Percentiles rank a stretch among this genome's conserved stretches.
These are phyloP conservation scores for Panellus pusillus DNA, from an alignment of 768 basidiomycete genomes.

Conservation along the genomic window DNA sequence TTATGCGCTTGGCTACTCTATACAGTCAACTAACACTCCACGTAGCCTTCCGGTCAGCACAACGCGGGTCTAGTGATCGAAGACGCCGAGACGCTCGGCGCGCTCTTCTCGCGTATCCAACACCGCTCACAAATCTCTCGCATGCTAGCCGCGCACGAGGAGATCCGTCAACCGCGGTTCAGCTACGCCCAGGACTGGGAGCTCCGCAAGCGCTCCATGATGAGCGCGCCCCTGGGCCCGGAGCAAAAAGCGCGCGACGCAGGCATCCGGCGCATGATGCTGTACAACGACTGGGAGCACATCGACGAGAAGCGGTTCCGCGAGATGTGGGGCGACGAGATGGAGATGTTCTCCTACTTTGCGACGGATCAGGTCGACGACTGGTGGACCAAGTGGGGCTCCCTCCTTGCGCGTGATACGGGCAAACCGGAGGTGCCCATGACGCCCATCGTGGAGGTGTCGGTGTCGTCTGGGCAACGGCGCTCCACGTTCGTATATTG, in stretches of 20 bases:
- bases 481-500: conserved; percentile 10
- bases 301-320: conserved; percentile 48
- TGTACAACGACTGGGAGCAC: conserved; percentile 34
- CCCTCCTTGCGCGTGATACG: conserved; percentile 28
- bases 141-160: conserved; percentile 56
- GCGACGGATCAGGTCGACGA: conserved; percentile 59
- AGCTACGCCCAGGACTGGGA: conserved; percentile 47
- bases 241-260: conserved; percentile 46
- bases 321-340: conserved; percentile 53
- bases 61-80: conserved; percentile 54
- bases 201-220: conserved; percentile 42
- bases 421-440: conserved; percentile 13
- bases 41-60: conserved; percentile 56
- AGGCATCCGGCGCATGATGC: conserved; percentile 36
- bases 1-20: not conserved
- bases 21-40: not conserved
- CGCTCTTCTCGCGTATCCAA: conserved; percentile 55
- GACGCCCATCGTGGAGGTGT: conserved; percentile 23
- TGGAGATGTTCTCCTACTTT: conserved; percentile 50
- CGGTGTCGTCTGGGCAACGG: conserved; percentile 17
- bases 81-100: conserved; percentile 60
- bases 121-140: conserved; percentile 47
- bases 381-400: conserved; percentile 59
- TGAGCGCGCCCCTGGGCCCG: conserved; percentile 44
- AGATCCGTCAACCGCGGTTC: conserved; percentile 55